Evolutionary conservation across 2,329 filamentous ascomycete genomes (phyloP).

Genomic region (Ophiostoma novo-ulmi): DNA sequence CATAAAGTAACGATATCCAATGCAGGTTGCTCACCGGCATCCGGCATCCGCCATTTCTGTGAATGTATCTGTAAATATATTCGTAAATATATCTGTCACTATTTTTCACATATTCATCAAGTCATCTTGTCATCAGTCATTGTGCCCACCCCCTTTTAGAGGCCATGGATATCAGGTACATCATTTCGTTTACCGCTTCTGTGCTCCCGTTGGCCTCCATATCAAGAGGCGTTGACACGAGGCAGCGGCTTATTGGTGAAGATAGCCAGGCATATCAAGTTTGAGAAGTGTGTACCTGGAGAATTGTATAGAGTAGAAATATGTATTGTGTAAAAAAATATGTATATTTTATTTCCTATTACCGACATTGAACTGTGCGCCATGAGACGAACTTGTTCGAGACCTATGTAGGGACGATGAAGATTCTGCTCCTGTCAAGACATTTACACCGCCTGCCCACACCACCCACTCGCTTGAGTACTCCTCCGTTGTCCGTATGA

Average conservation of each 20-base stretch:
- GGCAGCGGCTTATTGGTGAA: conserved; percentile 21
- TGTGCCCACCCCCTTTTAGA: background rate
- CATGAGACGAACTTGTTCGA: background rate
- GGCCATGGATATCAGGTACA: background rate
- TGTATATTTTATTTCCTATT: background rate
- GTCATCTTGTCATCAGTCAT: background rate
- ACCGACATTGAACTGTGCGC: background rate
- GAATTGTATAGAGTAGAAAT: no score
- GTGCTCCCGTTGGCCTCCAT: background rate
- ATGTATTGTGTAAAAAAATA: no score
- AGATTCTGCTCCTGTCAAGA: background rate
- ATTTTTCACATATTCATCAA: background rate
- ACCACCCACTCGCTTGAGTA: background rate
- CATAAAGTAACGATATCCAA: background rate
- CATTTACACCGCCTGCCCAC: background rate
- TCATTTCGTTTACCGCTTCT: background rate
- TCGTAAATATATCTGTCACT: background rate
- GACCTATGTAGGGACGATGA: background rate
- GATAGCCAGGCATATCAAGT: background rate
- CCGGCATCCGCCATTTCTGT: background rate
- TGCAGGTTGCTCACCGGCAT: background rate
- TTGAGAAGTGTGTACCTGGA: background rate
- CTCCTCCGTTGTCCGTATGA: background rate
- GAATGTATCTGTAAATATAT: background rate
- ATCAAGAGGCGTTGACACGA: conserved; percentile 19